Base-by-base conservation (phyloP, 495 filamentous ascomycete genomes). In the Clohesyomyces aquaticus region DNA sequence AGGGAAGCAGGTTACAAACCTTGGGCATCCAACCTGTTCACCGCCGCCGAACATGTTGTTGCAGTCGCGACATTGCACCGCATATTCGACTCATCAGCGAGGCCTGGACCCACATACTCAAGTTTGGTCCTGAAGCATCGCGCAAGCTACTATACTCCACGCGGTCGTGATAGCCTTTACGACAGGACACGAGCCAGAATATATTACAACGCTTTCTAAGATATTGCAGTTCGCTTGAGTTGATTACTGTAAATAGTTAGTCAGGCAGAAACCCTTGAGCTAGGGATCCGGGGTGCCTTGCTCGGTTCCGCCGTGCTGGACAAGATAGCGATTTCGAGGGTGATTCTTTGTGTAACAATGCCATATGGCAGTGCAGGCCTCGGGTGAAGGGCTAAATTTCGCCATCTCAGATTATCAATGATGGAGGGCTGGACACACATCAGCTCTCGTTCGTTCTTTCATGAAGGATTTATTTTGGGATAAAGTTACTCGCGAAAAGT, bases 51-150 rank as follows among this genome's bases (percentile, higher is more conserved):
- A n/a, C 41, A 49, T 48, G 42, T 56, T 35, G 60, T 42, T 3
- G 16, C 28, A 28, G 25, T 55, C n/a, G 3, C 3, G 12, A 18
- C 22, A 64, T 64, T 43, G n/a, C 61, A 57, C 61, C 14, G 26
- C 61, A 64, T 64, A 53, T 21, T 58, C 53, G 23, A 58, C 53
- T 64, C 46, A 27, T 58, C 54, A 58, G 21, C 4, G 14, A 6
- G 6, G 14, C 32, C 32, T 38, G 6, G 32, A 14, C 32, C 32
- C 32, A 38, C 14, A 14, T 6, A 38, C 32, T 14, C 32, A 38
- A 14, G 32, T 38, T 14, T 38, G 6, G 32, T 6, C 32, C 32
- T 6, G 32, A 38, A 6, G 6, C 6, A 38, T 14, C 6, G 6
- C 6, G 32, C 6, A 38, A 14, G 26, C 16, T 25, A 22, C 21